phyloP scores from a whole-genome alignment of 2,329 filamentous ascomycete genomes.

The Alternaria conjuncta region DNA sequence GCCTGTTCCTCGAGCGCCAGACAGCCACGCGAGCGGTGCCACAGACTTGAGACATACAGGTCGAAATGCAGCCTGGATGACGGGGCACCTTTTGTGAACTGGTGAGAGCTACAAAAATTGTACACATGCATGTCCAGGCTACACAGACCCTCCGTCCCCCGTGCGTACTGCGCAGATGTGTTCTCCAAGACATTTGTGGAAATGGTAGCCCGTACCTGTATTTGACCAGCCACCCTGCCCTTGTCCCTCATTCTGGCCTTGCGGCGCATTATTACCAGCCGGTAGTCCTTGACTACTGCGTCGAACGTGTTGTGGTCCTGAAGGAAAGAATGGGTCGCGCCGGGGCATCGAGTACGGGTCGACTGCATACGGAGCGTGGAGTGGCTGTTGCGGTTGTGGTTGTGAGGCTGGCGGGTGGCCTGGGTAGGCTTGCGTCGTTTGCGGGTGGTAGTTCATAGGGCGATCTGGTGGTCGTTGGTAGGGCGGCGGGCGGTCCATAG shows the following conservation, averaged over 20 bases:
- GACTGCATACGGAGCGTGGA: constrained; percentile 53
- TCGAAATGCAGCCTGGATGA: not conserved
- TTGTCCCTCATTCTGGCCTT: constrained; percentile 42
- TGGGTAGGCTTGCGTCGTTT: constrained; percentile 33
- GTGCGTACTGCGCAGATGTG: not conserved
- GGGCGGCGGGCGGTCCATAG: constrained; percentile 51
- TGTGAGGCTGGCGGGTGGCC: constrained; percentile 42
- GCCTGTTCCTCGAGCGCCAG: constrained; percentile 8
- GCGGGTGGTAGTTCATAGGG: constrained; percentile 56
- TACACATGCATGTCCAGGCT: not conserved
- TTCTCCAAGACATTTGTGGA: constrained; percentile 3
- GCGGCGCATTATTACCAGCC: constrained; percentile 37
- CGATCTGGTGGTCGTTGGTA: constrained; percentile 49
- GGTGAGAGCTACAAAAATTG: not conserved
- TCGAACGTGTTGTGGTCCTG: constrained; percentile 43
- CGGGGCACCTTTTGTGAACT: not conserved
- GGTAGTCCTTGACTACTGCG: constrained; percentile 50
- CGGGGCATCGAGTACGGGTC: constrained; percentile 56
- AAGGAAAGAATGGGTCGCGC: constrained; percentile 56
- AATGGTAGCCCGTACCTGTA: constrained; percentile 44
- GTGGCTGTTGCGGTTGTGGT: constrained; percentile 40
- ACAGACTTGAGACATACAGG: constrained; percentile 19
- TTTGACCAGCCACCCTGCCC: constrained; percentile 43
- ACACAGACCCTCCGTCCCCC: not conserved
- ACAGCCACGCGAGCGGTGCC: constrained; percentile 25